Percentiles rank a stretch among this genome's conserved stretches.
phyloP scores from a whole-genome alignment of 2,329 filamentous ascomycete species.

The Fusarium clavum region DNA sequence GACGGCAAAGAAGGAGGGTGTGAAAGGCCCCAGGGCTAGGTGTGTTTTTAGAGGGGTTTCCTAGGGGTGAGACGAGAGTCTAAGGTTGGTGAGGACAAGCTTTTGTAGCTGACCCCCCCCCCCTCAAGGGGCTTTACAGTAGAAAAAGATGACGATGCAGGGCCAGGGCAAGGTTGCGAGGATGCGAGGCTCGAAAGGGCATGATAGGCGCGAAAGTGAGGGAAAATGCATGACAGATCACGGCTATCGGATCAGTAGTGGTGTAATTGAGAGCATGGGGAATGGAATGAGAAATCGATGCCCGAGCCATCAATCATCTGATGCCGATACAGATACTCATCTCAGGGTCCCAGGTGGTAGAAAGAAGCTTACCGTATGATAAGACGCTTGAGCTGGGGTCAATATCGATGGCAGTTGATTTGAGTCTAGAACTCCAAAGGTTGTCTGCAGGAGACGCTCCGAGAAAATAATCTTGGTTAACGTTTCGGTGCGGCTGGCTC shows the following conservation, averaged over 20 bases:
- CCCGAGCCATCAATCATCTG: conserved; percentile 8
- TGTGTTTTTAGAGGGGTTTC: conserved; percentile 1
- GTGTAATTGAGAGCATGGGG: conserved; percentile 7
- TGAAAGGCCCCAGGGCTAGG: conserved; percentile 23
- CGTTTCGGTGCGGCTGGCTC: conserved; percentile 32
- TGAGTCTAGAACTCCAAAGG: conserved; percentile 40
- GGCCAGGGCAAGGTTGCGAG: conserved; percentile 27
- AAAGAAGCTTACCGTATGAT: conserved; percentile 35
- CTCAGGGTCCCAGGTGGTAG: background rate
- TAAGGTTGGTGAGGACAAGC: conserved; percentile 49
- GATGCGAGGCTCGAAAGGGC: conserved; percentile 11
- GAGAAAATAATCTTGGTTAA: conserved; percentile 5
- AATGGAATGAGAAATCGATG: conserved; percentile 28
- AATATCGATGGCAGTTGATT: background rate
- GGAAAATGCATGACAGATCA: conserved; percentile 35
- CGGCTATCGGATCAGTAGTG: conserved; percentile 35
- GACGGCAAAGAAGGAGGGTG: conserved; percentile 46
- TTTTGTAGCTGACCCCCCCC: conserved; percentile 44
- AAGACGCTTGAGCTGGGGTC: background rate
- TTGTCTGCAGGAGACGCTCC: conserved; percentile 33
- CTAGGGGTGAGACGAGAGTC: conserved; percentile 27
- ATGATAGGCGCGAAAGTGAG: conserved; percentile 29
- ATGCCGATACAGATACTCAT: background rate
- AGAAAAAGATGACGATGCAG: conserved; percentile 44
- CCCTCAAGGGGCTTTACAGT: conserved; percentile 34